Evolutionary conservation across 1,284 basidiomycete species (phyloP), one percentile per base, ranked within the genome.

Genomic region (Ceratorhiza oryzae-sativae): DNA sequence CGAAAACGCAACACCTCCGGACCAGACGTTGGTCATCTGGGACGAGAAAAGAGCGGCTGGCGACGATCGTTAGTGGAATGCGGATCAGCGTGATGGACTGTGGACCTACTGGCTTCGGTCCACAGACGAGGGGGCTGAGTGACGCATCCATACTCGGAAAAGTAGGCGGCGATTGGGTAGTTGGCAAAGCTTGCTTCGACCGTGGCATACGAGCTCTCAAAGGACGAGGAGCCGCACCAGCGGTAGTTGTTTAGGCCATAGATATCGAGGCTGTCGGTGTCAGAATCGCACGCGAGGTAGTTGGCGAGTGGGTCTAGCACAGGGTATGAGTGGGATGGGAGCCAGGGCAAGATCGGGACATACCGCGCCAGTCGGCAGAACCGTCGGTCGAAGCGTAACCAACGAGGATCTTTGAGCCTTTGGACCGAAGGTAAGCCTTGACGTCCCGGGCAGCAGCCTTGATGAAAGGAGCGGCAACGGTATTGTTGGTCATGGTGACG

Each of bases 401-500:
- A 56, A 96, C 88, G 25, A 97, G 86, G 3, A 86, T 87, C 45
- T 84, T 82, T 1, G 88, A 92, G 13, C 83, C 81, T 77, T 91
- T 90, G 3, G 91, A 91, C 34, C 83, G 84, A 12, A 74, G 71
- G 80, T 95, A 97, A 1, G 94, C 87, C 80, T 90, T 95, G 77
- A 88, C 82, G 79, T 97, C 95, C 46, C 95, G 88, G 25, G 93
- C 93, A 20, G 94, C 94, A 46, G 94, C 94, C 81, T 97, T 97
- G 80, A 97, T 87, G 79, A 88, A 97, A 0, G 94, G 86, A 10
- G 89, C 87, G 18, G 90, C 88, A 53, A 81, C 82, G 15, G 92
- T 92, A 74, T 83, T 86, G 62, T 86, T 84, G 25, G 83, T 71
- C 20, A 78, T 79, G 36, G 85, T 87, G 74, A 95, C 87, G 20